Evolutionary conservation across 202 grass and related monocot species (phyloP).

Genomic region (Panicum hallii): DNA sequence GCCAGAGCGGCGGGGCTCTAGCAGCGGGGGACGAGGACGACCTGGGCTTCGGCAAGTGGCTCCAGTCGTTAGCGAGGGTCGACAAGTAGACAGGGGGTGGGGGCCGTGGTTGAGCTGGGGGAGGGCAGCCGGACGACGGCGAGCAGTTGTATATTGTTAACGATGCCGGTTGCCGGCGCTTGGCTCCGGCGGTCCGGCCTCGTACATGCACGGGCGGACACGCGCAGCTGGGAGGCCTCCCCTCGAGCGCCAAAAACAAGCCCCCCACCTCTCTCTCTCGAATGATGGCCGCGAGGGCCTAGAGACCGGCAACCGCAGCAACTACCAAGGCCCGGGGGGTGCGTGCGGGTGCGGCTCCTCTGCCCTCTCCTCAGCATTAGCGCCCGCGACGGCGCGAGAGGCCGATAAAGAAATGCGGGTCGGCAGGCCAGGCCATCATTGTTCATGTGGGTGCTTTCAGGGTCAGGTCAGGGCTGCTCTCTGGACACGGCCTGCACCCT

Average conservation of each 20-base stretch:
- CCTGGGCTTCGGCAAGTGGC: slow-evolving; percentile 16
- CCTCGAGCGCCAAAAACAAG: too few species aligned
- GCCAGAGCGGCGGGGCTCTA: slow-evolving; percentile 4
- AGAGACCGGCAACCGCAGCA: slow-evolving; percentile 52
- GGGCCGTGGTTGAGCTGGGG: slow-evolving; percentile 33
- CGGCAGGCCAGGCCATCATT: slow-evolving; percentile 36
- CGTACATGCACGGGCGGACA: slow-evolving; percentile 44
- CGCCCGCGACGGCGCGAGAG: too few species aligned
- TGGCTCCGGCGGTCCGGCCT: not conserved
- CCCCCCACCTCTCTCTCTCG: too few species aligned
- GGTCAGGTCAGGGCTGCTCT: not conserved
- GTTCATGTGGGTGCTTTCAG: slow-evolving; percentile 6
- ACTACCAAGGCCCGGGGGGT: slow-evolving; percentile 40
- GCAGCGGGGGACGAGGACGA: too few species aligned
- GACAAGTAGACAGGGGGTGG: slow-evolving; percentile 43
- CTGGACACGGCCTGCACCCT: slow-evolving; percentile 23
- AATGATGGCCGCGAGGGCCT: too few species aligned
- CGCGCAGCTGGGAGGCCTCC: slow-evolving; percentile 43
- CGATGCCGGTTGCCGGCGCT: slow-evolving; percentile 37
- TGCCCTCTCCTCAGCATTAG: slow-evolving; percentile 2
- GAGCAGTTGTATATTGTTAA: slow-evolving; percentile 48
- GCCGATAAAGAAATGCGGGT: too few species aligned
- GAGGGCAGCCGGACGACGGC: slow-evolving; percentile 1
- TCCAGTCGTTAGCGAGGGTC: not conserved
- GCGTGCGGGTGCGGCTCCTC: slow-evolving; percentile 15